phyloP scores from a whole-genome alignment of 2,329 filamentous ascomycete species.

The Cladobotryum protrusum region DNA sequence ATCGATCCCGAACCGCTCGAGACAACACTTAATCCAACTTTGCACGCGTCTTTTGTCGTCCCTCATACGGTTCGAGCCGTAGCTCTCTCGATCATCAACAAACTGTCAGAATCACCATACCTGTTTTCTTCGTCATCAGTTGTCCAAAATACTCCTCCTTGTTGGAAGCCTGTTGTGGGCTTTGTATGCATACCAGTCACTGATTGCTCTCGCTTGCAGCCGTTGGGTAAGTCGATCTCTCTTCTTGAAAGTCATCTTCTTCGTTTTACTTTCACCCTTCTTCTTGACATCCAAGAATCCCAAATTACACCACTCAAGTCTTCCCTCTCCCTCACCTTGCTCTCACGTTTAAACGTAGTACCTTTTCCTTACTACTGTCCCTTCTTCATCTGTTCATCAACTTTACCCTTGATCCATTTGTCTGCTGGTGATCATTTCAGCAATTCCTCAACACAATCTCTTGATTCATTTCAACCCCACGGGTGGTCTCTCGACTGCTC shows the following conservation, averaged over 20 bases:
- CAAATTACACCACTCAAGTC: conserved; percentile 1
- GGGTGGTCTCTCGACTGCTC: too few species aligned
- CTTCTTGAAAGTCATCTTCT: conserved; percentile 7
- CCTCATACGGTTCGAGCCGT: too few species aligned
- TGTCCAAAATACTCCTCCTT: conserved; percentile 10
- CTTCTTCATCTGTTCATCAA: neutral
- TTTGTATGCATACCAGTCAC: conserved; percentile 36
- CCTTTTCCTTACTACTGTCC: neutral
- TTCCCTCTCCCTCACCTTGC: conserved; percentile 2
- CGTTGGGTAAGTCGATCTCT: conserved; percentile 15
- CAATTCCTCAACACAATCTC: neutral
- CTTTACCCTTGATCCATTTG: neutral
- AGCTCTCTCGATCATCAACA: conserved; percentile 1
- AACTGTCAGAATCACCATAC: conserved; percentile 9
- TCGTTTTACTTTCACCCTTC: conserved; percentile 1
- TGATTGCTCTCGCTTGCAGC: conserved; percentile 25
- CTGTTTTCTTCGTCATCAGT: conserved; percentile 8
- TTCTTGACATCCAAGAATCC: neutral
- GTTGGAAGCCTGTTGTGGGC: conserved; percentile 19
- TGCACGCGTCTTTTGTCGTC: too few species aligned
- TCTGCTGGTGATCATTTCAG: neutral
- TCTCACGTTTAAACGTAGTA: neutral
- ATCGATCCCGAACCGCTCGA: too few species aligned
- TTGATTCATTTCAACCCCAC: neutral
- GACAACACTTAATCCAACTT: too few species aligned